Evolutionary conservation across 148 eudicot genomes (phyloP).

Genomic region (Camellia sinensis): DNA sequence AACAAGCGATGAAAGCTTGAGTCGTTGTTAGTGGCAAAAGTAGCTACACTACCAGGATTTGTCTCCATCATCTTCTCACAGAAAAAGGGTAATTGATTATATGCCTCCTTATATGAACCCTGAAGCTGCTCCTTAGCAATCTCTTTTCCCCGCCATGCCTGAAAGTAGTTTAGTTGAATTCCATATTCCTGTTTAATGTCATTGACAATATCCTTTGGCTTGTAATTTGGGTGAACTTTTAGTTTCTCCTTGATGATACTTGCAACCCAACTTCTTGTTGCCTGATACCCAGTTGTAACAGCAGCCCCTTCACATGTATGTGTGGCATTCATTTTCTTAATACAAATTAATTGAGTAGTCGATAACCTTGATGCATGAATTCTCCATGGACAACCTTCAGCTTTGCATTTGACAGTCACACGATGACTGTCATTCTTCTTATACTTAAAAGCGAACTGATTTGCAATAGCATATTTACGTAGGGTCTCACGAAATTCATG

Average conservation of each 20-base stretch:
- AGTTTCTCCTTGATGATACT: conserved; percentile 87
- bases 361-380: conserved; percentile 94
- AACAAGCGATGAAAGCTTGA: conserved; percentile 87
- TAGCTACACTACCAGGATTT: conserved; percentile 94
- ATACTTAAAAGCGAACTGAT: conserved; percentile 82
- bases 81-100: conserved; percentile 68
- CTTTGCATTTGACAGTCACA: conserved; percentile 95
- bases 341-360: conserved; percentile 83
- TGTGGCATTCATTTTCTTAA: conserved; percentile 78
- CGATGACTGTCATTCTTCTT: conserved; percentile 96
- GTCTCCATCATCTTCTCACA: conserved; percentile 90
- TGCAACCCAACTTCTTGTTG: conserved; percentile 96
- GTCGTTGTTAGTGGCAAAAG: conserved; percentile 87
- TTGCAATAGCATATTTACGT: conserved; percentile 82
- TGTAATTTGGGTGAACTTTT: conserved; percentile 71
- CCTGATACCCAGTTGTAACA: conserved; percentile 67
- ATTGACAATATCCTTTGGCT: conserved; percentile 91
- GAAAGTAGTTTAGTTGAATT: conserved; percentile 80
- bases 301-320: conserved; percentile 90
- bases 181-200: conserved; percentile 91
- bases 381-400: conserved; percentile 95
- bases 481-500: conserved; percentile 82
- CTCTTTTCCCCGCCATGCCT: conserved; percentile 99
- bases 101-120: conserved; percentile 97
- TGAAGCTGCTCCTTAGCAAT: conserved; percentile 96